Base-by-base conservation (phyloP, 495 filamentous ascomycete species). In the Penicillium lagena region DNA sequence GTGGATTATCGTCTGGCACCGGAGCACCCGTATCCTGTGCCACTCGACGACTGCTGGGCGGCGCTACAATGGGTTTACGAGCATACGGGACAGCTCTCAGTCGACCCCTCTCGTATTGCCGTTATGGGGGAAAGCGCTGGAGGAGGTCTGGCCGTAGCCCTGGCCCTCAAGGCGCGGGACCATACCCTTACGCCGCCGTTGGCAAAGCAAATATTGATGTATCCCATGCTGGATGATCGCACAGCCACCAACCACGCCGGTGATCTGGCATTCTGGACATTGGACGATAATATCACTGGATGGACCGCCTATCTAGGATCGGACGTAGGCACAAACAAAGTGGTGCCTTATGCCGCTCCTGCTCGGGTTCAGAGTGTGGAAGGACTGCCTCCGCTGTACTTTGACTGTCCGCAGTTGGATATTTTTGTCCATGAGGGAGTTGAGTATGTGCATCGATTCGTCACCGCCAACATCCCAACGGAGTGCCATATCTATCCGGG, bases 41-140 rank as follows among this genome's bases (percentile, higher is more conserved):
- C 60, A 1, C 30, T 70, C 1, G 52, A 62, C 12, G 66, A 70
- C 36, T 65, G 65, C 37, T 75, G 66, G 62, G 46, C 64, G 2
- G 72, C 60, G 5, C 49, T 75, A 17, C 58, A 60, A 29, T 78
- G 69, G 68, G 53, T 67, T 0, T 63, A 67, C 35, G 48, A 50
- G 7, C 55, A 67, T 31, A 64, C 67, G 9, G 51, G 49, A 1
- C 40, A 52, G 36, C 50, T 76, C 15, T 54, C 54, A 11, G 61
- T 75, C 37, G 76, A 88, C 44, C 77, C 80, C 0, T 9, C 46
- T 4, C 51, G 51, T 14, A 54, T 54, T 31, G 51, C 51, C 15
- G 39, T 46, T 9, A 48, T 45, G 50, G 47, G 52, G 7, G 76
- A 76, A 1, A 81, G 76, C 11, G 82, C 83, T 2, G 84, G 84